phyloP scores from a whole-genome alignment of 1,284 basidiomycete species.

The Heterobasidion parviporum region DNA sequence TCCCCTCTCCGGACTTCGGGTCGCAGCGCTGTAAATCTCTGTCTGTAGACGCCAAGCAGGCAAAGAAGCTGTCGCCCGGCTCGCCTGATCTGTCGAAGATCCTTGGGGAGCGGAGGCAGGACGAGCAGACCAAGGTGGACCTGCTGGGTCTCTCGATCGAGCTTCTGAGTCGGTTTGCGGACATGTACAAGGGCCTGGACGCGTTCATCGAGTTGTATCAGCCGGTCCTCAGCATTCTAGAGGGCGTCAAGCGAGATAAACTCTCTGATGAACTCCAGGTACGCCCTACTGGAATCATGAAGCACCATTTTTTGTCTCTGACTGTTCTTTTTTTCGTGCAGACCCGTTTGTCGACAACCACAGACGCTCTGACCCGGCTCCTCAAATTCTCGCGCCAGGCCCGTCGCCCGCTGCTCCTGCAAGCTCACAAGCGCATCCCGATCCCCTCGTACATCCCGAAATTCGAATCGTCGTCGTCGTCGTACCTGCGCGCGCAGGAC shows the following conservation, averaged over 20 bases:
- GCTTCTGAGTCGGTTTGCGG: constrained; percentile 60
- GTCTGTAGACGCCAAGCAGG: constrained; percentile 31
- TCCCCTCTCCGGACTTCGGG: constrained; percentile 69
- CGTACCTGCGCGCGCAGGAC: constrained; percentile 77
- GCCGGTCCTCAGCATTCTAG: constrained; percentile 58
- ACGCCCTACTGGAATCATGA: constrained; percentile 10
- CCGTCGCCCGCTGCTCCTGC: constrained; percentile 77
- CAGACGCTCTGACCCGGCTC: constrained; percentile 46
- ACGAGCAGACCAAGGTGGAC: constrained; percentile 62
- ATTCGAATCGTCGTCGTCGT: constrained; percentile 83
- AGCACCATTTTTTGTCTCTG: neutral
- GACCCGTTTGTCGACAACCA: constrained; percentile 34
- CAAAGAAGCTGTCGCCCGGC: constrained; percentile 27
- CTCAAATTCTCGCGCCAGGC: constrained; percentile 68
- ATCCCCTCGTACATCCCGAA: constrained; percentile 92
- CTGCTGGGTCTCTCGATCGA: constrained; percentile 54
- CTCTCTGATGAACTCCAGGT: constrained; percentile 53
- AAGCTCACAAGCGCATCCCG: constrained; percentile 94
- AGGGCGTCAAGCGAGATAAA: constrained; percentile 38
- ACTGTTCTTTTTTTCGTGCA: constrained; percentile 17
- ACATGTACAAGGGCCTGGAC: constrained; percentile 69
- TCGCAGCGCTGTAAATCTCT: constrained; percentile 27
- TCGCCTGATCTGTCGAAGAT: constrained; percentile 43
- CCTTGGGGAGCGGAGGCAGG: constrained; percentile 24
- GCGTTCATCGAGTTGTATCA: constrained; percentile 82